phyloP scores from a whole-genome alignment of 73 alveolate genomes.

The Symbiodinium pilosum region DNA sequence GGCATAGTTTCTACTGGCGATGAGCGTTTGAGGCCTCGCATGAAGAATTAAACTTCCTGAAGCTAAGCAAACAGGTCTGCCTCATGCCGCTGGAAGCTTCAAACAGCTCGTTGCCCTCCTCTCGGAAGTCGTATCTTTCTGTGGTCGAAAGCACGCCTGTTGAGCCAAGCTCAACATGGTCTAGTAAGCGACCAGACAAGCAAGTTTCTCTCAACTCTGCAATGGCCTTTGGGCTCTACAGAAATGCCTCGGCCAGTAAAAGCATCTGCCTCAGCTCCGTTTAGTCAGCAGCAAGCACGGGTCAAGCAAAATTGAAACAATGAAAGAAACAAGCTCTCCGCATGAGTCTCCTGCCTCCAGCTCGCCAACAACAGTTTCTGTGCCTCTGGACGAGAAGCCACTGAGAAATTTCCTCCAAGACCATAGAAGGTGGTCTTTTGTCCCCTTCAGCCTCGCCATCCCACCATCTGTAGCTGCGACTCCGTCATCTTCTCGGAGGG shows the following conservation, averaged over 20 bases:
- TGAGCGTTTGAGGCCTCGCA: too few species aligned
- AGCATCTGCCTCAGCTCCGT: background rate
- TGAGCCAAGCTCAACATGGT: background rate
- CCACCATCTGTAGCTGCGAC: conserved; percentile 83
- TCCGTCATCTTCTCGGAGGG: conserved; percentile 77
- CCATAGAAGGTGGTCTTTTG: too few species aligned
- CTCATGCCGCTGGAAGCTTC: conserved; percentile 74
- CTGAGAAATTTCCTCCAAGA: too few species aligned
- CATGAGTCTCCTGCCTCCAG: background rate
- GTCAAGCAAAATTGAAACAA: background rate
- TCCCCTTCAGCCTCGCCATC: conserved; percentile 72
- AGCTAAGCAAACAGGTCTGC: background rate
- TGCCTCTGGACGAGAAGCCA: background rate
- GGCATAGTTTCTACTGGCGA: too few species aligned
- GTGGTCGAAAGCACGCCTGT: background rate
- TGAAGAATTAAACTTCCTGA: background rate
- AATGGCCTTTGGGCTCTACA: conserved; percentile 90
- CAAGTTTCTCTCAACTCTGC: too few species aligned
- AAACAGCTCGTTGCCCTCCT: conserved; percentile 51
- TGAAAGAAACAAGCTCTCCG: background rate
- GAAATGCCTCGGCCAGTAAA: conserved; percentile 70
- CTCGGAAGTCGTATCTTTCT: conserved; percentile 40
- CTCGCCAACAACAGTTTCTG: background rate
- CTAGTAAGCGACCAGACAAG: too few species aligned
- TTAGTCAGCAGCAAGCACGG: background rate